These are phyloP conservation scores for Glycine soja DNA, from an alignment of 306 rosid species.

Conservation along the genomic window DNA sequence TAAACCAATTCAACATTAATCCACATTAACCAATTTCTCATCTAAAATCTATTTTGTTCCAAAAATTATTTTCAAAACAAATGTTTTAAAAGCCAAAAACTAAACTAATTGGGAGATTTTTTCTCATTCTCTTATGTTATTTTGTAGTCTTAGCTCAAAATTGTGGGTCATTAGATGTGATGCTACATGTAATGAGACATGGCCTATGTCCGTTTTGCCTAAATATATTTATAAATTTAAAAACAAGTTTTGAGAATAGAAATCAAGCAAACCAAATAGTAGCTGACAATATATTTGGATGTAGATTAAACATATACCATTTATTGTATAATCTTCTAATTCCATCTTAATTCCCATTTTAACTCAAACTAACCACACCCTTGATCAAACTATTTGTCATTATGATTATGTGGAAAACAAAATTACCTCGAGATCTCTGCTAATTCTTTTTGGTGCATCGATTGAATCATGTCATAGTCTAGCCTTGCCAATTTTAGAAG, in stretches of 20 bases:
- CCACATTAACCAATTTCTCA: background rate
- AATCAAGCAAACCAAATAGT: background rate
- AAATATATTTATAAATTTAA: background rate
- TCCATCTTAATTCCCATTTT: background rate
- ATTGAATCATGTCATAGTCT: constrained; percentile 49
- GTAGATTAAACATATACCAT: background rate
- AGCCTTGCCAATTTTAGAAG: constrained; percentile 52
- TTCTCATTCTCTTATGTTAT: background rate
- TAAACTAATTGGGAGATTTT: too few relatives aligned
- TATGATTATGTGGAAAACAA: background rate
- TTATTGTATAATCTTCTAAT: background rate
- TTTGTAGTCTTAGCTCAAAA: too few relatives aligned
- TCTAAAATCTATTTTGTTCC: background rate
- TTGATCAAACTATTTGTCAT: background rate
- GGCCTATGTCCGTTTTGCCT: background rate
- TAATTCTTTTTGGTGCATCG: constrained; percentile 52
- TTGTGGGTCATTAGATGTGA: background rate
- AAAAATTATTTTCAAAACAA: too few relatives aligned
- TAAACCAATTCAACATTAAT: too few relatives aligned
- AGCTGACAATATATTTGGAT: background rate
- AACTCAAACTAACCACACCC: background rate
- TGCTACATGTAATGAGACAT: too few relatives aligned
- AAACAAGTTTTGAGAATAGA: background rate
- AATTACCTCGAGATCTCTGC: constrained; percentile 53
- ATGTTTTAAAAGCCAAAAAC: too few relatives aligned